Base-by-base conservation (phyloP, 306 rosid species). In the Acmispon strigosus region DNA sequence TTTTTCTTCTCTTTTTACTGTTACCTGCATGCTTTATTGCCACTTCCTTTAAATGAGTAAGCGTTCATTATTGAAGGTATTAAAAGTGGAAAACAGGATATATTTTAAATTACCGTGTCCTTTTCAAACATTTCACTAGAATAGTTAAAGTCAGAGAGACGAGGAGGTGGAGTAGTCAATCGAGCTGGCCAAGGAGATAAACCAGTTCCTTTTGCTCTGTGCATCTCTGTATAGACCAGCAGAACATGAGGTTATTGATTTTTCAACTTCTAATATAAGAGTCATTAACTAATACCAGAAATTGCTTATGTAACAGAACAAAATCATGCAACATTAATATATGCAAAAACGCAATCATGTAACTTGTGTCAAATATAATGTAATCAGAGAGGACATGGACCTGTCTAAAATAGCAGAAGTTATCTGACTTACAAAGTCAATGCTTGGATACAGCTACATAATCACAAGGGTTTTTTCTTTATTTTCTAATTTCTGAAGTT, bases 181-280 rank as follows among this genome's bases (percentile, higher is more conserved):
- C 98, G 89, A 52, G 89, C 88, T 10, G 92, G 98, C 96, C 97
- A 93, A 56, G 94, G 96, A 84, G 88, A 90, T 80, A 88, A 80
- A 56, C 84, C 94, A 66, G 92, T 83, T 54, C 98, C 98, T 78
- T 76, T 87, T 63, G 72, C 86, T 62, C 53, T 84, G 48, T 93
- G 90, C 80, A 85, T 84, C 74, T 84, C 97, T 93, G 90, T 34
- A 66, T 13, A 69, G 60, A 75, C 84, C 72, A 77, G 72, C 51
- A 73, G 65, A 78, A 66, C 39, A 44, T 60, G 36, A 53, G 39
- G 69, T 84, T 57, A 90, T 51, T 54, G 67, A 24, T 11, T 67
- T 55, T 67, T 66, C 76, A 78, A 54, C 67, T 69, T 66, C 15
- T 72, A 48, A 70, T 42, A 18, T 20, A 17, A 52, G 14, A 66